Evolutionary conservation across 2,329 filamentous ascomycete genomes (phyloP), one percentile per base, ranked within the genome.

Genomic region (Didymella exigua): DNA sequence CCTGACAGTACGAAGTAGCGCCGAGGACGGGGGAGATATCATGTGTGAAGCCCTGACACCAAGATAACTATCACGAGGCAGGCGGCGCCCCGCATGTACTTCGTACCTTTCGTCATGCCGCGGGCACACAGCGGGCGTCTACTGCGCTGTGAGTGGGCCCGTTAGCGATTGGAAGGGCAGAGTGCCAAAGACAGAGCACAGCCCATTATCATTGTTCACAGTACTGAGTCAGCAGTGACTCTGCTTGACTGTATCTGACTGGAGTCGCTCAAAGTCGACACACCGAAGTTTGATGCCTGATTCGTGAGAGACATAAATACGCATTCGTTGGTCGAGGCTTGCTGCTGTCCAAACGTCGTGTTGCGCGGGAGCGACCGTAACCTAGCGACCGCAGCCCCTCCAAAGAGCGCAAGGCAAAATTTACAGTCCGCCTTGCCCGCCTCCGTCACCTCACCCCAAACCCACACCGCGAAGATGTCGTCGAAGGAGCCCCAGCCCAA

Each of bases 401-500:
- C 44, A 38, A 26, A 48, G 43, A 49, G 36, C 19, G 11, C 8
- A 29, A 49, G 40, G 44, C 45, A 49, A 49, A 55, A 49, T 40
- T 55, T 44, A 38, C 38, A 61, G 48, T 46, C 54, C 59, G 33
- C 31, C n/a, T n/a, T n/a, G n/a, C 64, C 63, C 60, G 58, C 59
- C 61, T 50, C 47, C 48, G 46, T 42, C 58, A 53, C 41, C 26
- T 47, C 47, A 27, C 48, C 47, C 31, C 49, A 45, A 49, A 50
- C 46, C 52, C 46, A 55, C 59, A 56, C 64, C 62, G 62, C 70
- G 62, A 63, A 63, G 70, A 74, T 74, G 71, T 72, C 70, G 60
- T 67, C 70, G 62, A 67, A 68, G 59, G 63, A 70, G 53, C 70
- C 67, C 54, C 87, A 91, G 80, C 86, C 86, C 77, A 93, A 89